phyloP scores from a whole-genome alignment of 106 monocot genomes.

The Allium fistulosum region DNA sequence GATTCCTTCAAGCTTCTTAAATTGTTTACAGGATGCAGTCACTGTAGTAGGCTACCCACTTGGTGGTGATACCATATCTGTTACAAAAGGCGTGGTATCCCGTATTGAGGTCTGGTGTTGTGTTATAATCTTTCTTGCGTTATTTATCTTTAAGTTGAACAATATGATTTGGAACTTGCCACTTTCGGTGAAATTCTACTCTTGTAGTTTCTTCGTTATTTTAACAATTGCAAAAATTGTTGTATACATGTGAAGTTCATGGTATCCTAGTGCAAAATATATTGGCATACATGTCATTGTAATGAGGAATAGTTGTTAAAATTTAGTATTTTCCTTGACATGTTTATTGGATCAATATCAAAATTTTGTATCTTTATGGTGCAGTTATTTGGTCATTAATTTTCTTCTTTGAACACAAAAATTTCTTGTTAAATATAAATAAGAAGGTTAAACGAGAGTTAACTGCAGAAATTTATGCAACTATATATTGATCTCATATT shows the following conservation, averaged over 20 bases:
- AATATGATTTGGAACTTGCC: not conserved
- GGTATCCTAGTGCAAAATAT: too few species aligned
- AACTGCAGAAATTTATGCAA: not conserved
- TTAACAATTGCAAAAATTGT: too few species aligned
- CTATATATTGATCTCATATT: not conserved
- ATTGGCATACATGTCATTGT: too few species aligned
- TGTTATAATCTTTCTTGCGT: not conserved
- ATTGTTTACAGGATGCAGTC: conserved; percentile 73
- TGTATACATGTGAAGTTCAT: too few species aligned
- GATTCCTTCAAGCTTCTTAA: not conserved
- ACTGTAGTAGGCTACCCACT: conserved; percentile 97
- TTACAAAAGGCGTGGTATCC: conserved; percentile 97
- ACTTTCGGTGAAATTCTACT: too few species aligned
- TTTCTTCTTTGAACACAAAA: not conserved
- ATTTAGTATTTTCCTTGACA: too few species aligned
- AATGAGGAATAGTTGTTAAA: too few species aligned
- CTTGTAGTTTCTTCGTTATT: too few species aligned
- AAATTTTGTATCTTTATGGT: too few species aligned
- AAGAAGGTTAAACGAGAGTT: not conserved
- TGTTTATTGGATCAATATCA: too few species aligned
- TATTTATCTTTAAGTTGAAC: not conserved
- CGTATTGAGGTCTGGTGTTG: conserved; percentile 78
- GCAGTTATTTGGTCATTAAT: not conserved
- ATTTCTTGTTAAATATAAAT: not conserved
- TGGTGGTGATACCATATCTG: conserved; percentile 96